Conservation (phyloP, 2,329 filamentous ascomycete species). For the Venturia oleaginea region DNA sequence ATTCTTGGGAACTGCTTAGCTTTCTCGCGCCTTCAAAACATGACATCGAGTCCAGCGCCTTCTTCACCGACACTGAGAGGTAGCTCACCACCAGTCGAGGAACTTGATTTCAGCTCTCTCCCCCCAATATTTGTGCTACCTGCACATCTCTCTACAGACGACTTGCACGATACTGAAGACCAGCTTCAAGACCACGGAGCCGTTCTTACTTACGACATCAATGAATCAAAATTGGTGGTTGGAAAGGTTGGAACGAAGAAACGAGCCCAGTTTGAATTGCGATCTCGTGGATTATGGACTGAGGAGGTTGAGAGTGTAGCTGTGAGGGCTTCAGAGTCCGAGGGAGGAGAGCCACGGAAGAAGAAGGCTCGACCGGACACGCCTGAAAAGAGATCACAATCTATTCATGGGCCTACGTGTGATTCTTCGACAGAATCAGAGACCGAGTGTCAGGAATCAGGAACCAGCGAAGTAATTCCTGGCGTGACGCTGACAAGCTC, state of each 20-base stretch:
- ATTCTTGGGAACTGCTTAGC: not conserved
- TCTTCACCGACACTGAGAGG: not conserved
- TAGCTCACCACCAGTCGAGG: constrained; percentile 3
- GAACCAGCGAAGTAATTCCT: not conserved
- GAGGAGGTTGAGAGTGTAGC: constrained; percentile 34
- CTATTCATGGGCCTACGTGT: not conserved
- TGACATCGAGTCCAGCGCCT: not conserved
- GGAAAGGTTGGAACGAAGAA: constrained; percentile 62
- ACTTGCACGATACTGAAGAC: constrained; percentile 56
- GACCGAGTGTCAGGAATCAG: not conserved
- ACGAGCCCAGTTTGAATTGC: constrained; percentile 69
- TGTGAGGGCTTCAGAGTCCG: constrained; percentile 12
- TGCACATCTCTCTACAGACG: constrained; percentile 56
- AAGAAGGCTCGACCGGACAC: constrained; percentile 18
- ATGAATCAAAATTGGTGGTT: constrained; percentile 64
- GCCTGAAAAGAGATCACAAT: constrained; percentile 7
- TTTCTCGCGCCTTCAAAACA: not conserved
- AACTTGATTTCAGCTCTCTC: constrained; percentile 18
- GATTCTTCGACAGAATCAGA: constrained; percentile 6
- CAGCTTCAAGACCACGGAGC: constrained; percentile 47
- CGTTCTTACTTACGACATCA: constrained; percentile 59
- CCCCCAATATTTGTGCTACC: constrained; percentile 67
- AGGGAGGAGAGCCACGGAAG: constrained; percentile 14
- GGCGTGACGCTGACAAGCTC: not conserved
- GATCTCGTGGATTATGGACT: constrained; percentile 53